phyloP scores from a whole-genome alignment of 768 basidiomycete genomes.

The Lactifluus echinatus region DNA sequence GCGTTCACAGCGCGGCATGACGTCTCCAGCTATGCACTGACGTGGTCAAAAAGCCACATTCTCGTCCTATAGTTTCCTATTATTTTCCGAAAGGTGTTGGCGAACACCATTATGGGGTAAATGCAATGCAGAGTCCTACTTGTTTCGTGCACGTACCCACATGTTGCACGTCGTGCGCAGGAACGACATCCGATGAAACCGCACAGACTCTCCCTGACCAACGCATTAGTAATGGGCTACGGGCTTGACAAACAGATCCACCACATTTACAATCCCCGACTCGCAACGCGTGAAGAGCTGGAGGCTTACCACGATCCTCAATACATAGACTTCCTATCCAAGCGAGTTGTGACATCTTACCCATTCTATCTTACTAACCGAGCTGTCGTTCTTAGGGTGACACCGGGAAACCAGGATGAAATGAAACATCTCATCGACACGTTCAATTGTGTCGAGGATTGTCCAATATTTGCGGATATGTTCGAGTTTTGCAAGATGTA shows the following conservation, averaged over 20 bases:
- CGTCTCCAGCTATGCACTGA: not conserved
- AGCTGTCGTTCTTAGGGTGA: slow-evolving; percentile 49
- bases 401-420: slow-evolving; percentile 59
- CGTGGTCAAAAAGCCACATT: slow-evolving; percentile 48
- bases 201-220: slow-evolving; percentile 90
- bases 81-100: slow-evolving; percentile 94
- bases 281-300: slow-evolving; percentile 84
- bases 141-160: not conserved
- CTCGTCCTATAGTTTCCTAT: slow-evolving; percentile 87
- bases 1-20: slow-evolving; percentile 26
- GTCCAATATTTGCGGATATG: slow-evolving; percentile 91
- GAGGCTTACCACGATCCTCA: slow-evolving; percentile 89
- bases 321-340: slow-evolving; percentile 92
- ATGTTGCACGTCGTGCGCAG: slow-evolving; percentile 33
- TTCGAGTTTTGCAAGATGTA: slow-evolving; percentile 94
- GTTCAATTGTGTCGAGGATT: slow-evolving; percentile 96
- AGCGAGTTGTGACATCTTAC: slow-evolving; percentile 38
- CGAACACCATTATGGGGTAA: slow-evolving; percentile 92
- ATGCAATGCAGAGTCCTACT: slow-evolving; percentile 21
- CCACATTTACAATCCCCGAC: slow-evolving; percentile 79
- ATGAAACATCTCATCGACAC: slow-evolving; percentile 73
- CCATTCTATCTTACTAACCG: not conserved
- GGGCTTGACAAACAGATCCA: slow-evolving; percentile 94
- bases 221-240: slow-evolving; percentile 91
- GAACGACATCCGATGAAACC: slow-evolving; percentile 99